Evolutionary conservation across 192 early-diverging fungal genomes (phyloP).

Genomic region (Phycomyces blakesleeanus): DNA sequence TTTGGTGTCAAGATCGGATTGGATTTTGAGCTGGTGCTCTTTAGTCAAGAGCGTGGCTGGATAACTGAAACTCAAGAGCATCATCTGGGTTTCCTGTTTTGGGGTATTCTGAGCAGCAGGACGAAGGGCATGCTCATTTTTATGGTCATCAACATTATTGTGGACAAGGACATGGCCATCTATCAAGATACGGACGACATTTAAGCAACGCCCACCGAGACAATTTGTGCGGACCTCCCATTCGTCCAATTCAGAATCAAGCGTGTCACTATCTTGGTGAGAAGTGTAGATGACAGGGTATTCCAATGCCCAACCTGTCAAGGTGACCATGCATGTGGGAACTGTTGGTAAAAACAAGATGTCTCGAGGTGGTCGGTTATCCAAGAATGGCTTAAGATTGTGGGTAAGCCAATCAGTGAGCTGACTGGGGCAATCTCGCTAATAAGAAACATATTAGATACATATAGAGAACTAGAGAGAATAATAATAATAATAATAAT

Average conservation of each 20-base stretch:
- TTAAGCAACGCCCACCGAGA: slow-evolving; percentile 13
- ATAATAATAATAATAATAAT: neutral
- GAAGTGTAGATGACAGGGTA: slow-evolving; percentile 31
- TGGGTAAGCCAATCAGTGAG: slow-evolving; percentile 5
- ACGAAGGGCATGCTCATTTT: neutral
- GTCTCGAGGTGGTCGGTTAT: neutral
- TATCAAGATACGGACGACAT: slow-evolving; percentile 9
- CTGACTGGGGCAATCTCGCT: neutral
- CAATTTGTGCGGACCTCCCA: slow-evolving; percentile 30
- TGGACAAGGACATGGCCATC: neutral
- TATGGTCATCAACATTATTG: no score
- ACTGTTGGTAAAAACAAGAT: slow-evolving; percentile 2
- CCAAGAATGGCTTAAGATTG: slow-evolving; percentile 14
- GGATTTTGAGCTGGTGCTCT: slow-evolving; percentile 6
- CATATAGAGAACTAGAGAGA: no score
- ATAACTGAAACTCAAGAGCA: slow-evolving; percentile 26
- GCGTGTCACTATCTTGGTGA: slow-evolving; percentile 3
- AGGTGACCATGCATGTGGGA: slow-evolving; percentile 28
- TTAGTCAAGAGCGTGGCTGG: neutral
- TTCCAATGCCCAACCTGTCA: slow-evolving; percentile 35
- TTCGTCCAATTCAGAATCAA: slow-evolving; percentile 20
- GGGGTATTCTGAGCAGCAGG: no score
- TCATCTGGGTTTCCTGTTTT: neutral
- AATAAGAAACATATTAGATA: neutral
- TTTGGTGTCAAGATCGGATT: neutral